These are phyloP conservation scores for Chimonanthus praecox DNA, from an alignment of 164 flowering plant genomes.

Conservation along the genomic window DNA sequence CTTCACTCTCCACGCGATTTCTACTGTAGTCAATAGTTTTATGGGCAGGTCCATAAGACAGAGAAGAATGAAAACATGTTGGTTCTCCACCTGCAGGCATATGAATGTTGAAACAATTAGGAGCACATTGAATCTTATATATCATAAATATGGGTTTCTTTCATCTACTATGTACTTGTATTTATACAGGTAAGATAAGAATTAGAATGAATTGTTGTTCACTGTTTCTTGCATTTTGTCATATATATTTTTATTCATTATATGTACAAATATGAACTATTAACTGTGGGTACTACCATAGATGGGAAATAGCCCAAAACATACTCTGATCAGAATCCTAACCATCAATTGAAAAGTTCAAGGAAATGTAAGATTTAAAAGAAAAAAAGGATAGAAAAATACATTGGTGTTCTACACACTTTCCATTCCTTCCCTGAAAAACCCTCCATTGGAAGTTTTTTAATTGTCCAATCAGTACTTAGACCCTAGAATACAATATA, in stretches of 20 bases:
- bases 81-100: conserved; percentile 20
- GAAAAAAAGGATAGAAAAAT: not conserved
- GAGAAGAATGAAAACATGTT: conserved; percentile 7
- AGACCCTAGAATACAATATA: not conserved
- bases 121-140: not conserved
- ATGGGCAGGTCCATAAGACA: conserved; percentile 8
- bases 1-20: conserved; percentile 17
- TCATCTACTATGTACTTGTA: not conserved
- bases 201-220: no score
- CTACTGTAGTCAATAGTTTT: conserved; percentile 13
- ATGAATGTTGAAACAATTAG: not conserved
- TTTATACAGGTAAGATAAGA: not conserved
- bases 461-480: not conserved
- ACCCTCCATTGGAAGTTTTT: not conserved
- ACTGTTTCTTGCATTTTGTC: no score
- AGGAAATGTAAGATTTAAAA: not conserved
- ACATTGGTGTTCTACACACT: not conserved
- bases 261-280: not conserved
- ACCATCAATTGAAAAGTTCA: not conserved
- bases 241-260: no score
- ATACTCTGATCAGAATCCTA: not conserved
- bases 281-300: not conserved
- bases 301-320: not conserved
- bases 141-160: not conserved
- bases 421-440: not conserved